A percentile compares a stretch with the other conserved stretches of the same genome.
These are phyloP conservation scores for Ceratobasidium papillatum DNA, from an alignment of 1,284 basidiomycete genomes.

Conservation along the genomic window DNA sequence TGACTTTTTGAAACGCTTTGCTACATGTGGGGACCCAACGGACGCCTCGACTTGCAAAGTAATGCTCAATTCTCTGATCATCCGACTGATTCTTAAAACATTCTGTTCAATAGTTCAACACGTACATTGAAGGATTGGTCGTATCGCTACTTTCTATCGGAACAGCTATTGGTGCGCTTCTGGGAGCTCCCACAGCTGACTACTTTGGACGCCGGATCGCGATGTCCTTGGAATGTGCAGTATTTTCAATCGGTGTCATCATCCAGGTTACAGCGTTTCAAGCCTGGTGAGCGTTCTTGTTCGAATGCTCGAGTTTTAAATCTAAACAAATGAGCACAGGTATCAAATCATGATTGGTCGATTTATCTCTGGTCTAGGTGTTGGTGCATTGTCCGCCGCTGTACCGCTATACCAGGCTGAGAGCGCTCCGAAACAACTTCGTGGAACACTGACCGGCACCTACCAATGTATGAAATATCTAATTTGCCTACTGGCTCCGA, in stretches of 20 bases:
- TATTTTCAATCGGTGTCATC: constrained; percentile 77
- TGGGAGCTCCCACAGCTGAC: constrained; percentile 72
- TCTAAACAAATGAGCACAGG: constrained; percentile 35
- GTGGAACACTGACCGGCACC: constrained; percentile 71
- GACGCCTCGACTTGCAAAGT: constrained; percentile 56
- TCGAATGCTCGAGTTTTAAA: constrained; percentile 55
- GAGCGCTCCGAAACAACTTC: constrained; percentile 77
- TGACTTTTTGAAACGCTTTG: constrained; percentile 75
- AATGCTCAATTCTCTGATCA: constrained; percentile 59
- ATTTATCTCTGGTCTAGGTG: constrained; percentile 70
- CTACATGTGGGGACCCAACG: constrained; percentile 56
- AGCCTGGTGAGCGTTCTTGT: constrained; percentile 57
- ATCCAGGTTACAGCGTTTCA: constrained; percentile 63
- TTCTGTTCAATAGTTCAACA: constrained; percentile 46
- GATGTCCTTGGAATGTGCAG: constrained; percentile 71
- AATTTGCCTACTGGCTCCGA: neutral
- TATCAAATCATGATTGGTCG: constrained; percentile 66
- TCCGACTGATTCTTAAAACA: constrained; percentile 51
- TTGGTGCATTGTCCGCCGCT: constrained; percentile 76
- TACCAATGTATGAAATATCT: constrained; percentile 41
- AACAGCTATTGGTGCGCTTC: constrained; percentile 66
- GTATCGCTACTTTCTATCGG: constrained; percentile 74
- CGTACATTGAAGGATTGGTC: constrained; percentile 60
- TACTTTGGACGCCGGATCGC: constrained; percentile 72
- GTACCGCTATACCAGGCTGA: constrained; percentile 84